Evolutionary conservation across 805 yeast genomes (phyloP), one percentile per base, ranked within the genome.

Genomic region (Clavispora vitiphila): DNA sequence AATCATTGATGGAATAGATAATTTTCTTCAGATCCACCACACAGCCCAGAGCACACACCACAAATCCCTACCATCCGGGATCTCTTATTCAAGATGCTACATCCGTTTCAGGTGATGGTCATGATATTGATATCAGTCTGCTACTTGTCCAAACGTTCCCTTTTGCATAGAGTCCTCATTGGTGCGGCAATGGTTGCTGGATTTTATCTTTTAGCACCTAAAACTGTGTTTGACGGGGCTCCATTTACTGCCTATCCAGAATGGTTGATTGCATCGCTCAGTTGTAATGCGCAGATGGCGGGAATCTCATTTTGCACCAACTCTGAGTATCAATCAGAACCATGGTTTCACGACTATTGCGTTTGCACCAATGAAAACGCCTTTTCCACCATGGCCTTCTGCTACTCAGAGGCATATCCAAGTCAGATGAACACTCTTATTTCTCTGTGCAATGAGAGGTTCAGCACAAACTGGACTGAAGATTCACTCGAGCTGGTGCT

Each of bases 331-430:
- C 15, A 26, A 26, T 11, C 27, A 10, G 11, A n/a, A 16, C 31
- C 35, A 43, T 37, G 24, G 27, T 4, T 9, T 29, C 20, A 15
- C 20, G 32, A 29, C 20, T 32, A 41, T 14, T 63, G 69, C 43
- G 43, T 48, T 27, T 65, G 71, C 44, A 42, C 37, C n/a, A 60
- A 64, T 38, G 43, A 47, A 6, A 52, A 56, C 34, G 69, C 70
- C 2, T 50, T 68, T 47, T 62, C 72, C 18, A 62, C 71, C 3
- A 61, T 66, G 34, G 58, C 70, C 6, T 61, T 60, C 47, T 68
- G 74, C 47, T 65, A 61, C 41, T 38, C 42, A 8, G 37, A 43
- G 6, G 64, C 60, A 1, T 57, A 57, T 39, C 57, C 58, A 3
- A 30, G 46, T 1, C 52, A 59, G 26, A 49, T 62, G 5, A 51